Evolutionary conservation across 1,139 yeast genomes (phyloP), one percentile per base, ranked within the genome.

Genomic region (Magnusiomyces magnusii): DNA sequence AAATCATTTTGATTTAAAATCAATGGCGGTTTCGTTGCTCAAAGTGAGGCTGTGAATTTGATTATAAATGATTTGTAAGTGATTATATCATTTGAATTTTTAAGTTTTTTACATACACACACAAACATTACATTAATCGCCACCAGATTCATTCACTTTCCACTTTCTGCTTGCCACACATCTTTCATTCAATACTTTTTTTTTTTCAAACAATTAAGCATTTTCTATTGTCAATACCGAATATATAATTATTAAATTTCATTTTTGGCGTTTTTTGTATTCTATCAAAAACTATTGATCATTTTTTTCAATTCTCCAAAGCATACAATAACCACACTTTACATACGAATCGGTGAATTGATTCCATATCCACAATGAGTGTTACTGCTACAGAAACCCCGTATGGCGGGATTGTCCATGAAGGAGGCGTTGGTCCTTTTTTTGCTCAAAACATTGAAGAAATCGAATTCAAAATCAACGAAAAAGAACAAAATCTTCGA

Each of bases 401-500:
- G 17, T 28, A 50, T 27, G 53, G 53, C 17, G 53, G 53, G 2
- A 50, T 50, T 50, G 53, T 50, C 25, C 55, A 52, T 24, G 55
- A 52, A 41, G 49, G 47, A 15, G 55, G 55, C 34, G 34, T 52
- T 24, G 55, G 55, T 3, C 55, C 55, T 7, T 52, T 39, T 25
- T 52, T 39, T 24, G 5, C 55, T 1, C 55, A 73, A 91, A 58
- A 88, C 73, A 89, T 93, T 65, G 98, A 93, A 74, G 97, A 91
- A 66, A 83, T 93, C 28, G 98, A 93, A 74, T 83, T 93, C 67
- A 82, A 84, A 69, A 88, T 93, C 71, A 91, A 89, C 66, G 82
- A 87, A 62, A 89, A 91, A 68, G 87, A 96, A 10, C 96, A 89
- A 71, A 93, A 95, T 73, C 78, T 93, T 65, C 85, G 97, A 66